Evolutionary conservation across 2,329 filamentous ascomycete species (phyloP).

Genomic region (Metarhizium anisopliae): DNA sequence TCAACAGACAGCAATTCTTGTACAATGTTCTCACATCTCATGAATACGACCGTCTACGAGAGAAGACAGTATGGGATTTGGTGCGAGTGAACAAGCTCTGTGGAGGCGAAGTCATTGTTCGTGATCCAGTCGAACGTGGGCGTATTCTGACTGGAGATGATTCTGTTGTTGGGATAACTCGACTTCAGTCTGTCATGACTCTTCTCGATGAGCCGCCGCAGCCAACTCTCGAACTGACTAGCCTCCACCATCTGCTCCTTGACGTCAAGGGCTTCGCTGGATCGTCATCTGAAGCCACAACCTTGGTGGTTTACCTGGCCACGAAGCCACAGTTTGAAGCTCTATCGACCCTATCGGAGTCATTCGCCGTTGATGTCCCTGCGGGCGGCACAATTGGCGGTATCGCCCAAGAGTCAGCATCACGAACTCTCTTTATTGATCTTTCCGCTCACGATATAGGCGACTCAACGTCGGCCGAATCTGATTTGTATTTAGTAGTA

Average conservation of each 20-base stretch:
- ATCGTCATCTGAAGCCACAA: slow-evolving; percentile 64
- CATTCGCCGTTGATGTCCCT: slow-evolving; percentile 69
- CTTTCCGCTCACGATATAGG: slow-evolving; percentile 68
- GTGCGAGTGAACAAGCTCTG: slow-evolving; percentile 92
- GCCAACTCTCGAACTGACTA: slow-evolving; percentile 54
- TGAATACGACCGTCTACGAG: slow-evolving; percentile 72
- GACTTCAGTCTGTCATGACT: slow-evolving; percentile 92
- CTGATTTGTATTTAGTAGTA: slow-evolving; percentile 74
- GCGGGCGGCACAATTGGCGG: slow-evolving; percentile 62
- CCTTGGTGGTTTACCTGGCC: slow-evolving; percentile 69
- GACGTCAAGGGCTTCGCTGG: slow-evolving; percentile 78
- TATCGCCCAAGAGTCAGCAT: slow-evolving; percentile 54
- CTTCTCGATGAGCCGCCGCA: slow-evolving; percentile 76
- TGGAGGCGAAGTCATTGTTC: slow-evolving; percentile 87
- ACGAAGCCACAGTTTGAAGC: slow-evolving; percentile 56
- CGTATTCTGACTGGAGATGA: slow-evolving; percentile 86
- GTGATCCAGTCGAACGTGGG: slow-evolving; percentile 75
- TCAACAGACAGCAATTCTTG: slow-evolving; percentile 78
- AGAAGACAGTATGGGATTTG: slow-evolving; percentile 91
- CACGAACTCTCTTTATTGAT: slow-evolving; percentile 83
- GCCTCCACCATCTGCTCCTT: slow-evolving; percentile 73
- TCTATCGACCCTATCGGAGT: slow-evolving; percentile 68
- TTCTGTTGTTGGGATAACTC: slow-evolving; percentile 84
- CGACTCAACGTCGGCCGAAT: slow-evolving; percentile 51
- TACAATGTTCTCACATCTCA: slow-evolving; percentile 86